A percentile compares a stretch with the other conserved stretches of the same genome.
Conservation (phyloP, 2,329 filamentous ascomycete species). For the Graphilbum ipis-grandicollis region DNA sequence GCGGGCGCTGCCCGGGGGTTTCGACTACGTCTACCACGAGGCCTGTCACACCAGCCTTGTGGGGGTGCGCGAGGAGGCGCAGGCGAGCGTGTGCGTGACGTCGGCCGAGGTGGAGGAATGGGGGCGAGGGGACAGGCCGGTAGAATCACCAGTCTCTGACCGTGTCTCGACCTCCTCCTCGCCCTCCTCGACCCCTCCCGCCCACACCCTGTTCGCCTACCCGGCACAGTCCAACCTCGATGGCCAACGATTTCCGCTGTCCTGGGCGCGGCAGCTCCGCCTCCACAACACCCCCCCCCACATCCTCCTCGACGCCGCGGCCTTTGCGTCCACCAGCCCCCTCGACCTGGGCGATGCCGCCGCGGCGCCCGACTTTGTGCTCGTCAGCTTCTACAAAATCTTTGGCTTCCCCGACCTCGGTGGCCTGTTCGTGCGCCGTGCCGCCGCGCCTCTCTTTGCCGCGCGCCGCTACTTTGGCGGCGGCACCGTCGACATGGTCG, state of each 20-base stretch:
- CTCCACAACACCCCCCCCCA: too few relatives aligned
- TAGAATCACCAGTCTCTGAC: too few relatives aligned
- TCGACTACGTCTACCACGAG: conserved; percentile 67
- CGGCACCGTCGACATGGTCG: conserved; percentile 82
- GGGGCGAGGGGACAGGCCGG: too few relatives aligned
- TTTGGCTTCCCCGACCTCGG: conserved; percentile 92
- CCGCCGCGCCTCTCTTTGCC: conserved; percentile 44
- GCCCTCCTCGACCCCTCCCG: not conserved
- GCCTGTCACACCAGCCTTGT: conserved; percentile 79
- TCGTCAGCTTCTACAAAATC: conserved; percentile 90
- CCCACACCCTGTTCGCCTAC: conserved; percentile 50
- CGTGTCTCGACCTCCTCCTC: too few relatives aligned
- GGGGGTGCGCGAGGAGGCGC: conserved; percentile 59
- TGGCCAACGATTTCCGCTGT: conserved; percentile 54
- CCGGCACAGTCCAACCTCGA: conserved; percentile 91
- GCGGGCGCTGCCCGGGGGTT: conserved; percentile 38
- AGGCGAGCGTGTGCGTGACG: conserved; percentile 45
- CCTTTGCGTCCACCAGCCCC: conserved; percentile 58
- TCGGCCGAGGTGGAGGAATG: conserved; percentile 48
- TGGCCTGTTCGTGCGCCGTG: conserved; percentile 63
- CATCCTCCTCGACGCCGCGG: conserved; percentile 80
- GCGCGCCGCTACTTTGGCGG: conserved; percentile 75
- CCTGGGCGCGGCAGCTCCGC: conserved; percentile 35
- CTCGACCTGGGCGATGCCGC: conserved; percentile 49
- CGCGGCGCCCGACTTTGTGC: conserved; percentile 63